Base-by-base conservation (phyloP, 139 green algal genomes). In the Volvox africanus region DNA sequence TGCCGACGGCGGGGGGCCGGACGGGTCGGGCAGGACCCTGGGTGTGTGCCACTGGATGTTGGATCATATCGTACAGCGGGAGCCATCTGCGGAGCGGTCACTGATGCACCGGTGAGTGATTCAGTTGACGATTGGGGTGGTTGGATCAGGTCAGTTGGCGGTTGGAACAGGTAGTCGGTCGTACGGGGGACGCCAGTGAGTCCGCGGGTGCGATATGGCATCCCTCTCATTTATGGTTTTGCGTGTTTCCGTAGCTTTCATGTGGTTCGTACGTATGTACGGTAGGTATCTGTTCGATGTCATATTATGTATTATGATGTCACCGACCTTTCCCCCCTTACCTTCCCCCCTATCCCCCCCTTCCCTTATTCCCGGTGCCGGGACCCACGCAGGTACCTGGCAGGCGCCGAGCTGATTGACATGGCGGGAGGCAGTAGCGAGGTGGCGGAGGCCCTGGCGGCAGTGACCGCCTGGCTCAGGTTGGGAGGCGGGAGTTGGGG, bases 51-150 rank as follows among this genome's bases (percentile, higher is more conserved):
- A 24, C 36, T 93, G 91, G 91, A 91, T 93, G 91, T 33, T 93
- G 50, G 91, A 93, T 68, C 33, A 80, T 1, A 91, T 93, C 26
- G 78, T 36, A 55, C 36, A 88, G 86, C 33, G 87, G 80, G 91
- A 93, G 85, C 78, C 78, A 18, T n/a, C 33, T 12, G 86, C 86
- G 28, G 91, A 93, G 85, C n/a, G 91, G 17, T 91, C 86, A 0
- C 91, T 93, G 26, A 93, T 93, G 91, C 91, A 93, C 91, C 24
- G 88, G 80, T 92, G 80, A 50, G 26, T 21, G 35, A 3, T 44
- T 33, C 28, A n/a, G 50, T 28, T 9, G n/a, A 2, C 22, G n/a
- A 36, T 5, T 82, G 77, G 77, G 35, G 77, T 3, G 77, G 77
- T 2, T 50, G n/a, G n/a, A n/a, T n/a, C n/a, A n/a, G n/a, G n/a